Evolutionary conservation across 2,329 filamentous ascomycete species (phyloP), one percentile per base, ranked within the genome.

Genomic region (Aspergillus felis): DNA sequence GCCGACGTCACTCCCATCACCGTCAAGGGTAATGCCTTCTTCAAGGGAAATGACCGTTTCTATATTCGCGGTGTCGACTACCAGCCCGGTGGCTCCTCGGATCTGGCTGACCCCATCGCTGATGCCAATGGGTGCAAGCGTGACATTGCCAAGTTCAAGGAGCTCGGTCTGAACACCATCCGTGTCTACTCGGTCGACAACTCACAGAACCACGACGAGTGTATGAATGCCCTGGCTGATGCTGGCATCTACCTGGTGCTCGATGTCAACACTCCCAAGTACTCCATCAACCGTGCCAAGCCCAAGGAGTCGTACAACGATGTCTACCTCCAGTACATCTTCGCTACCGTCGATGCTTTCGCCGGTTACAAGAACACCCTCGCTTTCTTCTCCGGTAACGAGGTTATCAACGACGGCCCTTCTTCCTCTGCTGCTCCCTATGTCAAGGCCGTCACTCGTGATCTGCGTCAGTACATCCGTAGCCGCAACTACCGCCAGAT

Each of bases 121-220:
- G 87, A 95, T 67, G 71, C 79, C 25, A 75, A 75, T 3, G 77
- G 82, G 69, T 96, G 92, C 84, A 82, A 84, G 74, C 88, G 92
- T 63, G 91, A 96, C 71, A 88, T 96, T 66, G 77, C 79, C 53
- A 81, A 91, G 72, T 96, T 96, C 85, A 84, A 90, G 80, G 84
- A 91, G 64, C 82, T 97, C 52, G 91, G 92, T 51, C 80, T 96
- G 78, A 97, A 97, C 82, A 92, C 91, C 27, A 82, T 97, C 71
- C 92, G 92, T 75, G 89, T 96, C 61, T 97, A 96, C 83, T 91
- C 89, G 17, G 87, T 95, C 65, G 92, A 97, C 81, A 96, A 96
- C 83, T 87, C 87, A 52, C 79, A 81, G 66, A 78, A 88, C 74
- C 92, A 97, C 78, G 87, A 92, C 68, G 83, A 86, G 61, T 97